These are phyloP conservation scores for Roridomyces roridus DNA, from an alignment of 768 basidiomycete species.

Conservation along the genomic window DNA sequence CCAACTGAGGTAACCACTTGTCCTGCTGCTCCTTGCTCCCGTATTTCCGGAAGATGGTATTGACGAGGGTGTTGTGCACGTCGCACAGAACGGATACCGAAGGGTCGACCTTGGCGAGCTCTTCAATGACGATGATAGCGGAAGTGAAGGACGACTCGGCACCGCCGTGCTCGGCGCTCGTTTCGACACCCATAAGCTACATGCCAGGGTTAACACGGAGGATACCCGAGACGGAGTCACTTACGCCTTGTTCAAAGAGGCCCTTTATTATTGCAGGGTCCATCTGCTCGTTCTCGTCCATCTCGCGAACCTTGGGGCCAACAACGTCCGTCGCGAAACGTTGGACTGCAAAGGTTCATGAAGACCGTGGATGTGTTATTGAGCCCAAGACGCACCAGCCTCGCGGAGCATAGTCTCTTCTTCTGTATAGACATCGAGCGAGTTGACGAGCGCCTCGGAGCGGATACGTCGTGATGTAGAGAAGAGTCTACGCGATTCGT, in stretches of 20 bases:
- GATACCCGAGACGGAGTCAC: constrained; percentile 32
- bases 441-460: constrained; percentile 48
- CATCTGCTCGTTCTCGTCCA: constrained; percentile 98
- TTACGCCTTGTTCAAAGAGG: constrained; percentile 93
- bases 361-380: no score
- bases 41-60: constrained; percentile 90
- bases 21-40: constrained; percentile 85
- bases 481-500: constrained; percentile 40
- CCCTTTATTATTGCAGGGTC: constrained; percentile 85
- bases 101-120: constrained; percentile 95
- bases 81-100: constrained; percentile 97
- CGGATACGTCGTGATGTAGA: constrained; percentile 40
- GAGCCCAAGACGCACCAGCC: constrained; percentile 63
- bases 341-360: constrained; percentile 58
- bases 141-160: constrained; percentile 92
- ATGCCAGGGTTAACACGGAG: constrained; percentile 5
- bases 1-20: constrained; percentile 85
- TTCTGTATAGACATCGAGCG: constrained; percentile 86
- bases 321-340: constrained; percentile 92
- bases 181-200: constrained; percentile 98
- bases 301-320: constrained; percentile 89
- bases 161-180: constrained; percentile 80
- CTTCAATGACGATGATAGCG: constrained; percentile 96
- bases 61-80: constrained; percentile 98
- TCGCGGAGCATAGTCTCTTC: constrained; percentile 96